Base-by-base conservation (phyloP, 2,329 filamentous ascomycete species). In the Leptosphaerulina australis region DNA sequence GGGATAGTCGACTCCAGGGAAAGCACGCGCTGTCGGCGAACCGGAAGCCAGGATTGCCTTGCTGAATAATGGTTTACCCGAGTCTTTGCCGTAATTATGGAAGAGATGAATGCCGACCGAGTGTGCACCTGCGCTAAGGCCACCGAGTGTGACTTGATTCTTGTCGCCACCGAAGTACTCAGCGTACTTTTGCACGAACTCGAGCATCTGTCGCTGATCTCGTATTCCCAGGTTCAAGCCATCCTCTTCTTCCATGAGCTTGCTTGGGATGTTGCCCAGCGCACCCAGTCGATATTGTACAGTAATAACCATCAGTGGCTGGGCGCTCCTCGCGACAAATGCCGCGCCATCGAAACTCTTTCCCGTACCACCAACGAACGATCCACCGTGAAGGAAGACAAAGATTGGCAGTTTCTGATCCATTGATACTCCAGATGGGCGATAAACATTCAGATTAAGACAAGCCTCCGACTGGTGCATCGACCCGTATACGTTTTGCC, bases 131-230 rank as follows among this genome's bases (percentile, higher is more conserved):
- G 74, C 74, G 31, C 70, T 71, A 31, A 75, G 72, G 1, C 76
- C 75, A 40, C 68, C 74, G 5, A 77, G 61, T 1, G 69, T 76
- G 40, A 78, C 71, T 3, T 67, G 56, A 18, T 67, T 53, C 6
- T 70, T 62, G 55, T 78, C 73, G 11, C 75, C 76, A 4, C 63
- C 76, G 69, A 66, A 70, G 31, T 52, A 47, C 50, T 43, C 37
- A 17, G 76, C 69, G 41, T 78, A 76, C 31, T 74, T 66, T 9
- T 71, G 65, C 15, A 76, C 47, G 58, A 76, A 78, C 49, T 75
- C 69, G 12, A 73, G 57, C 28, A 61, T 53, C 56, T 64, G 56
- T 21, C 48, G 61, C 49, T 68, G 65, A 37, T 72, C 69, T 2
- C 61, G 50, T 8, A 73, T 35, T 0, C 67, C 69, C 1, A 73